Conservation (phyloP, 1,284 basidiomycete genomes). For the Melampsora americana region DNA sequence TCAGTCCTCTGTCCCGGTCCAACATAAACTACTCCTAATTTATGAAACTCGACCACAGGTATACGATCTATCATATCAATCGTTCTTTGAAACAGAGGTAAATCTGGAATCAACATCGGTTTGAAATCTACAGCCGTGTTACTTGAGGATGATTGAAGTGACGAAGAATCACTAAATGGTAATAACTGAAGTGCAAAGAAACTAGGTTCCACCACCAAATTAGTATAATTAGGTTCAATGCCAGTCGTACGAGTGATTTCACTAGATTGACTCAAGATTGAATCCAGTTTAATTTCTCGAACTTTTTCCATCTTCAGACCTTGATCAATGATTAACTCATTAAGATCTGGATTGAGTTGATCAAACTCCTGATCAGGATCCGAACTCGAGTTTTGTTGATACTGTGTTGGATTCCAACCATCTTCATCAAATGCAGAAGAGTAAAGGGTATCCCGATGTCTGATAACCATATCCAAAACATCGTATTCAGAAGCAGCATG, state of each 20-base stretch:
- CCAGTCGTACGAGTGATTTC: conserved; percentile 31
- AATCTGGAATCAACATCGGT: conserved; percentile 57
- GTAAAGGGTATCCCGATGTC: conserved; percentile 49
- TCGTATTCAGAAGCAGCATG: conserved; percentile 74
- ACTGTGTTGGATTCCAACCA: conserved; percentile 11
- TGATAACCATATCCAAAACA: conserved; percentile 48
- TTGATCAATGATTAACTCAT: neutral
- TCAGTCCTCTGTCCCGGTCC: conserved; percentile 84
- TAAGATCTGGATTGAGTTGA: conserved; percentile 12
- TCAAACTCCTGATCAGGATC: conserved; percentile 29
- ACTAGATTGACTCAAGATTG: conserved; percentile 28
- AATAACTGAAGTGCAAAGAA: conserved; percentile 73
- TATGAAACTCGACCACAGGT: conserved; percentile 95
- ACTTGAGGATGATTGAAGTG: neutral
- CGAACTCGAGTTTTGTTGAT: conserved; percentile 43
- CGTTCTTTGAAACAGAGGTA: conserved; percentile 62
- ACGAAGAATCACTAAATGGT: conserved; percentile 21
- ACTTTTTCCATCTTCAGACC: conserved; percentile 44
- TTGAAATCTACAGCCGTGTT: conserved; percentile 24
- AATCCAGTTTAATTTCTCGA: conserved; percentile 31
- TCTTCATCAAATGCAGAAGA: conserved; percentile 28
- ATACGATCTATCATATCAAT: conserved; percentile 75
- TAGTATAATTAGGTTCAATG: conserved; percentile 43
- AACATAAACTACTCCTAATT: conserved; percentile 93
- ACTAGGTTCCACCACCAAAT: conserved; percentile 72